Percentiles rank a stretch among this genome's conserved stretches.
Evolutionary conservation across 495 filamentous ascomycete genomes (phyloP).

Genomic region (Annulohypoxylon moriforme): DNA sequence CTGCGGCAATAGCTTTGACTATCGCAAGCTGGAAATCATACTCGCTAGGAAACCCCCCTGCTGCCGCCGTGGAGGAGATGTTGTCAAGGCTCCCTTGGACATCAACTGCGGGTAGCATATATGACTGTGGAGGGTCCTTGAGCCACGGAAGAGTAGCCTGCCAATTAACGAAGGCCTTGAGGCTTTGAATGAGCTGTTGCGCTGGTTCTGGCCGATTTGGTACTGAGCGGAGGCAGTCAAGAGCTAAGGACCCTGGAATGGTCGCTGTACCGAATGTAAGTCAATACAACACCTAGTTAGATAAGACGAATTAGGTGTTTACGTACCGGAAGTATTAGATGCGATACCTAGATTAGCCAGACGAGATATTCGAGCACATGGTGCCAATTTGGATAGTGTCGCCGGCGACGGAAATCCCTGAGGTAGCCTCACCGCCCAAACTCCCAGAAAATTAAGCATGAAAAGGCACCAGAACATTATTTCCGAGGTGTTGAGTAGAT

Average conservation of each 20-base stretch:
- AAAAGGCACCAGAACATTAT: slow-evolving; percentile 25
- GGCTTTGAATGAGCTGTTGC: slow-evolving; percentile 48
- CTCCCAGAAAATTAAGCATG: slow-evolving; percentile 7
- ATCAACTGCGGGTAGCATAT: slow-evolving; percentile 53
- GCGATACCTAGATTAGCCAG: slow-evolving; percentile 22
- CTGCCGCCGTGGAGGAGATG: slow-evolving; percentile 43
- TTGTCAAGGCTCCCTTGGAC: slow-evolving; percentile 53
- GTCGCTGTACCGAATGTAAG: slow-evolving; percentile 38
- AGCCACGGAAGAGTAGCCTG: slow-evolving; percentile 58
- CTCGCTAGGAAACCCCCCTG: slow-evolving; percentile 57
- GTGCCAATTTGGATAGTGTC: slow-evolving; percentile 24
- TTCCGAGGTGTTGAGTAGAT: slow-evolving; percentile 7
- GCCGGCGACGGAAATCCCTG: slow-evolving; percentile 25
- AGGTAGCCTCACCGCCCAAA: slow-evolving; percentile 41
- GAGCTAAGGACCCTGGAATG: slow-evolving; percentile 45
- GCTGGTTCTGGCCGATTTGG: slow-evolving; percentile 48
- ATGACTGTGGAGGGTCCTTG: slow-evolving; percentile 56
- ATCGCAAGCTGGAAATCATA: slow-evolving; percentile 64
- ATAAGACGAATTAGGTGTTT: not conserved
- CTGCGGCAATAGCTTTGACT: slow-evolving; percentile 51
- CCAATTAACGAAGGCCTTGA: slow-evolving; percentile 50
- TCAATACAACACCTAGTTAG: not conserved
- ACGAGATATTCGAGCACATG: slow-evolving; percentile 45
- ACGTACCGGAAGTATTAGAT: slow-evolving; percentile 37
- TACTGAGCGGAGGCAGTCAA: slow-evolving; percentile 47